These are phyloP conservation scores for Blastomyces parvus DNA, from an alignment of 2,329 filamentous ascomycete species.

Conservation along the genomic window DNA sequence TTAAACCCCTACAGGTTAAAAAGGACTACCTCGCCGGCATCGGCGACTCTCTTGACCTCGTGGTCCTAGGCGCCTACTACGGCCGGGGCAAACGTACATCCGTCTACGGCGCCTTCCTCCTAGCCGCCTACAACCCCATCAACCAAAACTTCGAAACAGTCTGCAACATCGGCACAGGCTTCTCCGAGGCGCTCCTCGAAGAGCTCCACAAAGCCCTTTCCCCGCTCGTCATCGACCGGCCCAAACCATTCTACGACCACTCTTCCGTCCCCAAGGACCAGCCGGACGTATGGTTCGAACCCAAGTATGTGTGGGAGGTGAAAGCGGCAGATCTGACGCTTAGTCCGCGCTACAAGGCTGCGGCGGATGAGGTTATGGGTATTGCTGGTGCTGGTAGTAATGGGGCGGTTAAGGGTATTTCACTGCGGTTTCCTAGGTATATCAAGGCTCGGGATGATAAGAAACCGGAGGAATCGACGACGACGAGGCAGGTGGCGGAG, in stretches of 20 bases:
- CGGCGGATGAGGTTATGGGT: constrained; percentile 68
- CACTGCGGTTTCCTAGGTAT: constrained; percentile 82
- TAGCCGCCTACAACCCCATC: constrained; percentile 80
- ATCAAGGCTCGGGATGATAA: constrained; percentile 91
- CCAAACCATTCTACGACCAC: constrained; percentile 92
- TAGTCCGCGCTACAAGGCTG: constrained; percentile 88
- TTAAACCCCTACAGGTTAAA: constrained; percentile 56
- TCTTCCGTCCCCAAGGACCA: constrained; percentile 79
- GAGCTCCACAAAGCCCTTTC: constrained; percentile 69
- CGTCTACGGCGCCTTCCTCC: constrained; percentile 88
- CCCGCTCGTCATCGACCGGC: constrained; percentile 69
- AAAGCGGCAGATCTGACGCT: constrained; percentile 93
- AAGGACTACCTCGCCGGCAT: constrained; percentile 94
- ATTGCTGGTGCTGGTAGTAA: constrained; percentile 38
- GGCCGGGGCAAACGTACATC: constrained; percentile 93
- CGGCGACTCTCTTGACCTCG: constrained; percentile 90
- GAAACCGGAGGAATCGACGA: constrained; percentile 84
- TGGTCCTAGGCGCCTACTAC: constrained; percentile 88
- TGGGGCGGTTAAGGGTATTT: constrained; percentile 64
- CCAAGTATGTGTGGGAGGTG: constrained; percentile 90
- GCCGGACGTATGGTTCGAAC: constrained; percentile 97
- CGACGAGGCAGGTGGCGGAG: constrained; percentile 75
- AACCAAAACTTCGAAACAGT: constrained; percentile 85
- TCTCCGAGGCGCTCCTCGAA: constrained; percentile 88
- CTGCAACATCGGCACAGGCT: constrained; percentile 97